Percentiles rank a stretch among this genome's conserved stretches.
Conservation (phyloP, 345 rosid species). For the Abelmoschus esculentus region DNA sequence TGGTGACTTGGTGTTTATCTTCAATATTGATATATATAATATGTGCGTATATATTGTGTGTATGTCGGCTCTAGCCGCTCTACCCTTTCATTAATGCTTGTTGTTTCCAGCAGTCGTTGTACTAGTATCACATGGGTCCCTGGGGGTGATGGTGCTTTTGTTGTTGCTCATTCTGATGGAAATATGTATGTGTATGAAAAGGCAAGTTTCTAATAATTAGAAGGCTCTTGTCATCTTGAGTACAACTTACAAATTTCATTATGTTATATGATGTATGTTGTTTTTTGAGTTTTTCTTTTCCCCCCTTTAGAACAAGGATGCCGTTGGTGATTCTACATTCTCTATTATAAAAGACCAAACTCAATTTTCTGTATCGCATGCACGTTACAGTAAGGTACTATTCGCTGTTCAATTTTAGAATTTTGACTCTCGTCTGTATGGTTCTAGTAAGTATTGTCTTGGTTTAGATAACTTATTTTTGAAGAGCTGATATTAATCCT, state of each 20-base stretch:
- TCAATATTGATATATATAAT: not conserved
- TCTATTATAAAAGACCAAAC: slow-evolving; percentile 79
- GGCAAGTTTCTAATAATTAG: slow-evolving; percentile 45
- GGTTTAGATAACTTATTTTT: slow-evolving; percentile 1
- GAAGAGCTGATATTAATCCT: not conserved
- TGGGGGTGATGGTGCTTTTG: slow-evolving; percentile 89
- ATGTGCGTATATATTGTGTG: too few species aligned
- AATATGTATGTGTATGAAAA: slow-evolving; percentile 91
- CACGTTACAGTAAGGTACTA: slow-evolving; percentile 84
- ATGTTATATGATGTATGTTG: slow-evolving; percentile 6
- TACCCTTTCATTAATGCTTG: slow-evolving; percentile 1
- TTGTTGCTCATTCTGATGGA: slow-evolving; percentile 98
- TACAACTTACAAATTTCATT: slow-evolving; percentile 1
- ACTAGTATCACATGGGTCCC: slow-evolving; percentile 93
- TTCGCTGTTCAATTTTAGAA: not conserved
- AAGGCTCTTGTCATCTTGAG: not conserved
- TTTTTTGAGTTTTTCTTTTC: slow-evolving; percentile 8
- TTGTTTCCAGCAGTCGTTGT: slow-evolving; percentile 64
- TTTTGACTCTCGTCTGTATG: slow-evolving; percentile 3
- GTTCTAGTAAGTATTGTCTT: not conserved
- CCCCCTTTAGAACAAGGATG: slow-evolving; percentile 67
- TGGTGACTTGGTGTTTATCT: not conserved
- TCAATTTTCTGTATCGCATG: slow-evolving; percentile 82
- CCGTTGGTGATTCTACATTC: slow-evolving; percentile 88
- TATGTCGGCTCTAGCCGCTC: not conserved